These are phyloP conservation scores for Neofusicoccum cordaticola DNA, from an alignment of 2,329 filamentous ascomycete genomes.

Conservation along the genomic window DNA sequence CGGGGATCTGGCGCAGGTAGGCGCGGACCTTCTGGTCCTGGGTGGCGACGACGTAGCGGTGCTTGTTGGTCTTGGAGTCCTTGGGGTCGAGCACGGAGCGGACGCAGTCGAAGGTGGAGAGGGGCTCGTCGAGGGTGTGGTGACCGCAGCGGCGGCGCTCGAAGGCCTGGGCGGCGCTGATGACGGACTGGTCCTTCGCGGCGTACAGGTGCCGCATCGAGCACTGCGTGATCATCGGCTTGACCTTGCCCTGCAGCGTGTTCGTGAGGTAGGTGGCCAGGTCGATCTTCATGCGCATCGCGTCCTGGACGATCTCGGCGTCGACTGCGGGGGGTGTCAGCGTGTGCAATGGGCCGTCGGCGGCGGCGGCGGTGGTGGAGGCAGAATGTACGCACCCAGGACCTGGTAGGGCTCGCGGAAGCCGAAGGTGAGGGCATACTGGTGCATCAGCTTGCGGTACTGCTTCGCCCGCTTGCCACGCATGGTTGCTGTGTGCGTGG, in stretches of 20 bases:
- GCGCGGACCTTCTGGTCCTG: slow-evolving; percentile 65
- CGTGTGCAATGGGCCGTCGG: slow-evolving; percentile 13
- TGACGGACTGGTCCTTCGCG: slow-evolving; percentile 56
- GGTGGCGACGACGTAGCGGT: slow-evolving; percentile 74
- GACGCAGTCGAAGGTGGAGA: slow-evolving; percentile 69
- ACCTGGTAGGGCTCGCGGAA: slow-evolving; percentile 96
- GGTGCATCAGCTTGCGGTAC: slow-evolving; percentile 89
- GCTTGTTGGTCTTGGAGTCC: slow-evolving; percentile 66
- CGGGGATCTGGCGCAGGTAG: slow-evolving; percentile 63
- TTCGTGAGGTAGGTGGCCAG: slow-evolving; percentile 72
- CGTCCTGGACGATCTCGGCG: slow-evolving; percentile 78
- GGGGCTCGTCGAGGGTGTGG: slow-evolving; percentile 68
- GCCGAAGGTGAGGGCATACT: slow-evolving; percentile 81
- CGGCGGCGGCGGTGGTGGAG: neutral
- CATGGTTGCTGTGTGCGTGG: slow-evolving; percentile 49
- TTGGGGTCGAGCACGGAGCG: slow-evolving; percentile 77
- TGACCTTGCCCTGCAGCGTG: slow-evolving; percentile 83
- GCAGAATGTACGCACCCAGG: slow-evolving; percentile 40
- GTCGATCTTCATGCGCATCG: slow-evolving; percentile 84
- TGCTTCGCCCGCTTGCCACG: slow-evolving; percentile 68
- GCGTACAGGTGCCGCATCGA: slow-evolving; percentile 76
- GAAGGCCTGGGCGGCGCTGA: slow-evolving; percentile 70
- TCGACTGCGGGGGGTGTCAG: slow-evolving; percentile 56
- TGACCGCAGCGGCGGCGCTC: slow-evolving; percentile 78
- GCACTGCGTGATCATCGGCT: slow-evolving; percentile 81